phyloP scores from a whole-genome alignment of 148 eudicot species.

The Agrostemma githago region DNA sequence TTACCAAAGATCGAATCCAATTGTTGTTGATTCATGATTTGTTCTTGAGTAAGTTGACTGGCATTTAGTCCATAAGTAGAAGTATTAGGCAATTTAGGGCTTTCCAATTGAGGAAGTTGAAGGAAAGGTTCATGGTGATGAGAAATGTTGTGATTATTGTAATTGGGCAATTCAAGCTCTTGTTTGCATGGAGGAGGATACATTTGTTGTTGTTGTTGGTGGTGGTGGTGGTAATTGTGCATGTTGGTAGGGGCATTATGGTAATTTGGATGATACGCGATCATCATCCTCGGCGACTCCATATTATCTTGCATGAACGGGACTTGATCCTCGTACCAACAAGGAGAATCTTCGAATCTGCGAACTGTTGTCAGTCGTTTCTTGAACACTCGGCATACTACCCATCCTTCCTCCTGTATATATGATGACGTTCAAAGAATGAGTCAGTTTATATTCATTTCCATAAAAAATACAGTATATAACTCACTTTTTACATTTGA shows the following conservation, averaged over 20 bases:
- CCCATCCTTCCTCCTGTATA: constrained; percentile 93
- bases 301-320: constrained; percentile 62
- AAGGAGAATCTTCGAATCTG: constrained; percentile 46
- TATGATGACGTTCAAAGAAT: constrained; percentile 10
- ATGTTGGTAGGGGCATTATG: constrained; percentile 26
- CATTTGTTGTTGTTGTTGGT: constrained; percentile 11
- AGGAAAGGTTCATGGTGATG: constrained; percentile 45
- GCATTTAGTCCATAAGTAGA: constrained; percentile 22
- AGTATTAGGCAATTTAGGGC: constrained; percentile 42
- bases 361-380: constrained; percentile 55
- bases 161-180: constrained; percentile 44
- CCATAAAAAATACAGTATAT: too few relatives aligned
- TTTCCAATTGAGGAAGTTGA: constrained; percentile 67
- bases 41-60: constrained; percentile 26
- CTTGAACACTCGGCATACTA: constrained; percentile 79
- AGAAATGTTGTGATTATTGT: constrained; percentile 27
- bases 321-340: constrained; percentile 76
- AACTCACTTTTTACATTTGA: too few relatives aligned
- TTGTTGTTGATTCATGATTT: constrained; percentile 26
- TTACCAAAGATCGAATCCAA: constrained; percentile 26
- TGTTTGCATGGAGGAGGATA: constrained; percentile 44
- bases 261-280: constrained; percentile 37
- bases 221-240: constrained; percentile 19
- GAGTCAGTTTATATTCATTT: too few relatives aligned
- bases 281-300: constrained; percentile 46